phyloP scores from a whole-genome alignment of 2,329 filamentous ascomycete genomes.

The Rhynchosporium agropyri region DNA sequence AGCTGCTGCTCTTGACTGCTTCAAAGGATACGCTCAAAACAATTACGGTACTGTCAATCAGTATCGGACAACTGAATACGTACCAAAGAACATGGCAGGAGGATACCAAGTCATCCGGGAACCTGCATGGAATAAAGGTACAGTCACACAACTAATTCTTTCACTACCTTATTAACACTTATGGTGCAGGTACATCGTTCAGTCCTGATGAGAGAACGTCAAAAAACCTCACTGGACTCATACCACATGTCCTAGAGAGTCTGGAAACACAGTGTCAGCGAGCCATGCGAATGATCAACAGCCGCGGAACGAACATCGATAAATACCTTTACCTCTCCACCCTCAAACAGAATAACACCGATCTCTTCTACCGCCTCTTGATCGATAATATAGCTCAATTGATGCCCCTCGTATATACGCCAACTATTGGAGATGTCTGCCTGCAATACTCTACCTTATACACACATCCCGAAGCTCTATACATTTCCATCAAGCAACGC shows the following conservation, averaged over 20 bases:
- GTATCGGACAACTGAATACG: conserved; percentile 55
- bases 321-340: conserved; percentile 82
- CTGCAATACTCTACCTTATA: conserved; percentile 95
- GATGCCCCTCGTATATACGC: conserved; percentile 85
- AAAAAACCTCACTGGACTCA: conserved; percentile 67
- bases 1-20: conserved; percentile 60
- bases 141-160: neutral
- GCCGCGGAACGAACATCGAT: conserved; percentile 71
- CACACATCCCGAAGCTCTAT: conserved; percentile 91
- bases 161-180: neutral
- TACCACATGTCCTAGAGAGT: conserved; percentile 65
- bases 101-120: conserved; percentile 65
- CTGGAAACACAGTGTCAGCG: conserved; percentile 62
- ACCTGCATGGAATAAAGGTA: conserved; percentile 69
- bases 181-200: conserved; percentile 59
- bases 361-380: conserved; percentile 82
- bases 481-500: conserved; percentile 93
- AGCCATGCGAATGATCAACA: conserved; percentile 74
- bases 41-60: conserved; percentile 60
- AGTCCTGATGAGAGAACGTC: conserved; percentile 63
- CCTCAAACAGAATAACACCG: conserved; percentile 73
- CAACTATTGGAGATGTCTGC: conserved; percentile 93
- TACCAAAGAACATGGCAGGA: conserved; percentile 53
- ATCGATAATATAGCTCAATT: conserved; percentile 77
- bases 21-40: conserved; percentile 61